These are phyloP conservation scores for Creolimax fragrantissima DNA, from an alignment of 78 protist species.

Conservation along the genomic window DNA sequence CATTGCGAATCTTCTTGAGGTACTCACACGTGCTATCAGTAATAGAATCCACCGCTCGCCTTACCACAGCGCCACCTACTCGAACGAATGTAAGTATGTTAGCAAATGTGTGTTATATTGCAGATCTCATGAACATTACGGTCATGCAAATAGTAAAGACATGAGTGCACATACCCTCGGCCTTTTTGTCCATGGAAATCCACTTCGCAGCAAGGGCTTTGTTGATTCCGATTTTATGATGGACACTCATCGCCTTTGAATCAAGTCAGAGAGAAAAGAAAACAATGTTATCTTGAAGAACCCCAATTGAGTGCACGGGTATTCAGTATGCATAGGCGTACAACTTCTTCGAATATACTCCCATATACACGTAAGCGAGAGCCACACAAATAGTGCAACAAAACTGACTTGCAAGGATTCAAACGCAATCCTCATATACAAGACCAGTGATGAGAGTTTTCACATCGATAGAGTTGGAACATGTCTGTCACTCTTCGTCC, in stretches of 20 bases:
- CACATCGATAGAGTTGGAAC: no score
- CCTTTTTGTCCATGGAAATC: conserved; percentile 18
- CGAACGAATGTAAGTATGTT: background rate
- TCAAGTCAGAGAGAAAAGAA: background rate
- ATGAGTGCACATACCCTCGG: conserved; percentile 13
- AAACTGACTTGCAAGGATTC: no score
- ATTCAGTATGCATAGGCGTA: background rate
- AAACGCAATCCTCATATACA: no score
- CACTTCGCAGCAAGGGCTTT: conserved; percentile 15
- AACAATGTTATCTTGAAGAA: background rate
- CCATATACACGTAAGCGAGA: no score
- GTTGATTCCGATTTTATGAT: background rate
- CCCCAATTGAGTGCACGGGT: background rate
- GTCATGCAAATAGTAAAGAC: background rate
- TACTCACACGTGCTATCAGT: background rate
- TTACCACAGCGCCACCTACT: background rate
- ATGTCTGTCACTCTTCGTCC: no score
- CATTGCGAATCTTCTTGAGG: background rate
- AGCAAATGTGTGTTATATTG: background rate
- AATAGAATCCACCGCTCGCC: background rate
- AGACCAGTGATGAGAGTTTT: no score
- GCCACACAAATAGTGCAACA: no score
- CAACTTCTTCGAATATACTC: no score
- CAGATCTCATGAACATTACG: background rate
- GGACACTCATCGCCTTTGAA: background rate